Evolutionary conservation across 176 grass and related monocot species (phyloP), one percentile per base, ranked within the genome.

Genomic region (Cenchrus americanus): DNA sequence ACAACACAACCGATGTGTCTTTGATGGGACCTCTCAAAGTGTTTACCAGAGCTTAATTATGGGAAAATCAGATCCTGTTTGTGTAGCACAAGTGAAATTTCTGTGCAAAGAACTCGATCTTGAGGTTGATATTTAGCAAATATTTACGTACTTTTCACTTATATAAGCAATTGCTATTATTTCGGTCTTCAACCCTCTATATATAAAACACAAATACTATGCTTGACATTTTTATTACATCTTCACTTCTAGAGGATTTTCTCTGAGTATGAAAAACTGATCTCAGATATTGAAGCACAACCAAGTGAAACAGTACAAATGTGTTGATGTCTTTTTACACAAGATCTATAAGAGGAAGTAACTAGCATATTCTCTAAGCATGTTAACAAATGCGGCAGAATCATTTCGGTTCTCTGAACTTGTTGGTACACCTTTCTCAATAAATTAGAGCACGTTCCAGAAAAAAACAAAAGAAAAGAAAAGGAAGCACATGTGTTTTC

Each of bases 101-200:
- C n/a, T 97, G 40, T 97, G 92, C 77, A 87, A 59, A 76, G 83
- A 92, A 42, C 89, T 94, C n/a, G 55, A 87, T 94, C 85, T 94
- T 14, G 40, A 92, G 88, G 94, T 93, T 70, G 17, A 66, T 21
- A 43, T 71, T 71, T 26, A 49, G n/a, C 11, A 71, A 64, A 64
- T 64, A 14, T 64, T 14, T 64, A 11, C 26, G 27, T 22, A 23
- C 21, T 47, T 24, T 44, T n/a, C 18, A 3, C 18, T 43, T 23
- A 24, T 23, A 68, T 17, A 43, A 41, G 34, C 4, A 37, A 3
- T 43, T 27, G 11, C 59, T 27, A 46, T 10, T n/a, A 47, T 47
- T 47, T 70, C 13, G 44, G 12, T 14, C 5, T 53, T 67, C 76
- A 30, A 62, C n/a, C 23, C 41, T 57, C 49, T 26, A 34, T 79